These are phyloP conservation scores for Umbellularia californica DNA, from an alignment of 164 flowering plant species.

Conservation along the genomic window DNA sequence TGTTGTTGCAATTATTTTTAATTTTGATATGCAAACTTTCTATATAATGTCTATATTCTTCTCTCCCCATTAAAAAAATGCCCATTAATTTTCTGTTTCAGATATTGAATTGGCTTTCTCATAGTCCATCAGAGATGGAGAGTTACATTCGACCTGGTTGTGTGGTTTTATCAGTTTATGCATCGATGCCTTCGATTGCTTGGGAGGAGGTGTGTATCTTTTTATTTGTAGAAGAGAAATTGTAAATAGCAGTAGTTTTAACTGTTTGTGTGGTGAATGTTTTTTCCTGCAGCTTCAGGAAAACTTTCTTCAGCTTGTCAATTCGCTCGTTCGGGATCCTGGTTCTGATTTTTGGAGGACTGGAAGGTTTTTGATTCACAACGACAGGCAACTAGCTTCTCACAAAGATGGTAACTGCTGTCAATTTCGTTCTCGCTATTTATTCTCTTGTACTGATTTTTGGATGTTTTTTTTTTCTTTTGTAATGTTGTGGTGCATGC, in stretches of 20 bases:
- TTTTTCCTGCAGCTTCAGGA: slow-evolving; percentile 55
- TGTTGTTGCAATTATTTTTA: not conserved
- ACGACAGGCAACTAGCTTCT: slow-evolving; percentile 59
- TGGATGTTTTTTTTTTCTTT: not conserved
- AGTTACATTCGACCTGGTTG: slow-evolving; percentile 97
- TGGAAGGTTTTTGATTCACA: slow-evolving; percentile 69
- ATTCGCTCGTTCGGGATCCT: slow-evolving; percentile 41
- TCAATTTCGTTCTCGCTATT: not conserved
- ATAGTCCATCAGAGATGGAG: slow-evolving; percentile 88
- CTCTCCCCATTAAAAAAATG: too few relatives aligned
- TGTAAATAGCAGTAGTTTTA: slow-evolving; percentile 9
- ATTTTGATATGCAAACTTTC: not conserved
- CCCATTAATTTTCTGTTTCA: slow-evolving; percentile 22
- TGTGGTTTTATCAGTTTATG: slow-evolving; percentile 68
- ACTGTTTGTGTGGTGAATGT: slow-evolving; percentile 8
- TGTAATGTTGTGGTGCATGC: not conserved
- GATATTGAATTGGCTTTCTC: slow-evolving; percentile 84
- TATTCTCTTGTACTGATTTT: not conserved
- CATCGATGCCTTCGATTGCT: slow-evolving; percentile 57
- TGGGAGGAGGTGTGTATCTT: slow-evolving; percentile 59
- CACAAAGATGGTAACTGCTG: slow-evolving; percentile 62
- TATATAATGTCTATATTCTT: not conserved
- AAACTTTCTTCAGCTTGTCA: slow-evolving; percentile 46
- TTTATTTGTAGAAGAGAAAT: slow-evolving; percentile 5
- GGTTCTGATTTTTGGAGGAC: slow-evolving; percentile 67